Base-by-base conservation (phyloP, 305 asterid genomes). In the Fraxinus angustifolia region DNA sequence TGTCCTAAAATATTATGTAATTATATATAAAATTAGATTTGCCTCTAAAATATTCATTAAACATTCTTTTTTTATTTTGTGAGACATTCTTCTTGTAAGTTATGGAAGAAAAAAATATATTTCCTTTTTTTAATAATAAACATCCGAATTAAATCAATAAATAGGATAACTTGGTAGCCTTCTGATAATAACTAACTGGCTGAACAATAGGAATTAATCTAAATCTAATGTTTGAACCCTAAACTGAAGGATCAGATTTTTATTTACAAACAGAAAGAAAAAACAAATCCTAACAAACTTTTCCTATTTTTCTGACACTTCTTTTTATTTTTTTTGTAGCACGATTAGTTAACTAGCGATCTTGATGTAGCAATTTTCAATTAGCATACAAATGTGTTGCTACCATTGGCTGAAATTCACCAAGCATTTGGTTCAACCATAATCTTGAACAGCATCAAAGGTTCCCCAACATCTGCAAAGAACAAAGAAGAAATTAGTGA, bases 1-100 rank as follows among this genome's bases (percentile, higher is more conserved):
- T 84, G 79, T 86, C 70, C 83, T 78, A 50, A 40, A 40, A 40
- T 40, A 45, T 45, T 45, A 12, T 45, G n/a, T 45, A 45, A 45
- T 45, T 45, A 45, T 45, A 12, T 45, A 45, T 45, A 45, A 45
- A 45, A 12, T 45, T 45, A 45, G 56, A 45, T 45, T 45, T 45
- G 56, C 17, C 56, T 11, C n/a, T 45, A 6, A 45, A 45, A 45
- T 45, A 45, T 2, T 45, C 17, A 11, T 12, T 45, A 12, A 45
- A 45, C 17, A 11, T 45, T 45, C 17, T 45, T 12, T 12, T 45
- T 45, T 45, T 1, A 40, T 40, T 3, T 4, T 11, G 6, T 45
- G 17, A 45, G 4, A 45, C 56, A 12, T 45, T 45, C 56, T 40
- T 40, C 48, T 40, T 42, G 50, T 12, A 45, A 45, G 56, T 45